Evolutionary conservation across 345 rosid genomes (phyloP), one percentile per base, ranked within the genome.

Genomic region (Gossypium mustelinum): DNA sequence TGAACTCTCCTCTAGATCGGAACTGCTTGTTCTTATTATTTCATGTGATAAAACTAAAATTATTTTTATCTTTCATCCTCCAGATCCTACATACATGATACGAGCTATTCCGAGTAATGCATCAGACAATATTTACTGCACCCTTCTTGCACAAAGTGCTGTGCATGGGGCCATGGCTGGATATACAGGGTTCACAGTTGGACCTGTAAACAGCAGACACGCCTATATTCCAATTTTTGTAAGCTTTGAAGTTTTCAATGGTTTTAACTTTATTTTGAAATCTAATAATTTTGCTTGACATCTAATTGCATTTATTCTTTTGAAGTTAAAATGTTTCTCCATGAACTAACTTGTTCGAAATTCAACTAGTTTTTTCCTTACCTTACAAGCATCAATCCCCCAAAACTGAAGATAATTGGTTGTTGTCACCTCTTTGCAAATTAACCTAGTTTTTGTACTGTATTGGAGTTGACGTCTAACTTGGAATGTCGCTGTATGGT

Each of bases 141-240:
- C 96, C 73, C 98, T 92, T 82, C 98, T 92, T 70, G 98, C 98
- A 64, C 98, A 92, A 20, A 87, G 93, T 85, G 94, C 98, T 0
- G 94, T 94, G 77, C 98, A 94, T 83, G 98, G 98, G 79, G 94
- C 98, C 83, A 94, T 94, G 98, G 97, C 97, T 68, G 98, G 98
- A 14, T 93, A 81, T 84, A 87, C 98, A 7, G 98, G 98, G 80
- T 94, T 94, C 86, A 93, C 97, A 0, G 97, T 93, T 34, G 99
- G 98, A 70, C 98, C 94, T 43, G 98, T 93, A 68, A 95, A 89
- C 81, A 89, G 98, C 82, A 89, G 80, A 79, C 99, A 90, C 76
- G 97, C 97, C 56, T 92, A 91, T 79, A 92, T 94, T 72, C 98
- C 97, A 59, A 92, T 94, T 59, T 79, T 85, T 67, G 97, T 94